A percentile compares a stretch with the other conserved stretches of the same genome.
Evolutionary conservation across 164 flowering plant genomes (phyloP).

Genomic region (Umbilicus rupestris): DNA sequence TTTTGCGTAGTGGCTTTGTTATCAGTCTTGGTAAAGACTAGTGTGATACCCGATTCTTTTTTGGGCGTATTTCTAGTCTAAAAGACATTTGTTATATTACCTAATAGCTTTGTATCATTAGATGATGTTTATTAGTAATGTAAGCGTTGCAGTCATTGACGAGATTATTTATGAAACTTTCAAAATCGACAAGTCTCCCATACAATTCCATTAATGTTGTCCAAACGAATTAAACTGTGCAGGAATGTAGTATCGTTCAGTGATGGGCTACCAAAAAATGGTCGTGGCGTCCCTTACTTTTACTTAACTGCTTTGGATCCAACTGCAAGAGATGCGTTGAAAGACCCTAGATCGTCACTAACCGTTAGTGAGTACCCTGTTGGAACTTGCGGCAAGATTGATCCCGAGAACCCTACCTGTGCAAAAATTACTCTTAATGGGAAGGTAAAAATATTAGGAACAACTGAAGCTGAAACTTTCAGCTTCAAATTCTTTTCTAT

Average conservation of each 20-base stretch:
- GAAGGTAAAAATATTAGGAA: slow-evolving; percentile 41
- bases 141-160: too few relatives aligned
- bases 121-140: too few relatives aligned
- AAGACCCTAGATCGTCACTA: slow-evolving; percentile 67
- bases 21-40: background rate
- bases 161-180: too few relatives aligned
- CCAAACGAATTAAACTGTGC: slow-evolving; percentile 17
- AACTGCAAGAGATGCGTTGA: slow-evolving; percentile 72
- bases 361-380: slow-evolving; percentile 69
- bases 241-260: slow-evolving; percentile 96
- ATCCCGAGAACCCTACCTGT: slow-evolving; percentile 90
- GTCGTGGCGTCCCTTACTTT: slow-evolving; percentile 83
- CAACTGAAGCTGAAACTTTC: background rate
- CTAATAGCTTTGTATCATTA: too few relatives aligned
- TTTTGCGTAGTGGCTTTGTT: background rate
- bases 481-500: background rate
- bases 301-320: slow-evolving; percentile 89
- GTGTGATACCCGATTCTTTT: background rate
- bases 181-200: too few relatives aligned
- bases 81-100: too few relatives aligned
- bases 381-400: slow-evolving; percentile 76
- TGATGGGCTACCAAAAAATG: slow-evolving; percentile 72
- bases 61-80: background rate
- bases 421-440: slow-evolving; percentile 85
- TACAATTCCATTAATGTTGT: background rate